Conservation (phyloP, 192 early-diverging fungal species). For the Podila minutissima region DNA sequence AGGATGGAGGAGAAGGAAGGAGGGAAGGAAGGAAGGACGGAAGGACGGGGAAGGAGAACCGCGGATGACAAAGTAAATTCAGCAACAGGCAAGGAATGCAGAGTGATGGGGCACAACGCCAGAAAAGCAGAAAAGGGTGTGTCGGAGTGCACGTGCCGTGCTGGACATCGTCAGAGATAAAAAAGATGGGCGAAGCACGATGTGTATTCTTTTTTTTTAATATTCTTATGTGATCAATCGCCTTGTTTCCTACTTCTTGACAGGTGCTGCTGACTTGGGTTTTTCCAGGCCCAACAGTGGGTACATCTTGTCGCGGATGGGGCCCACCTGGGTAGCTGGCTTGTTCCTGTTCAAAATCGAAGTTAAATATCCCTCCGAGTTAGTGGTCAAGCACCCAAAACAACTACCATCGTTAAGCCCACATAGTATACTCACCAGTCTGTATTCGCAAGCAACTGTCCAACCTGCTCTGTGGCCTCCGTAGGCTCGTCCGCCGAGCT, state of each 20-base stretch:
- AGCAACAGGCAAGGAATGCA: background rate
- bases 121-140: too few species aligned
- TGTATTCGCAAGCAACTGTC: constrained; percentile 69
- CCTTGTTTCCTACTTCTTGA: background rate
- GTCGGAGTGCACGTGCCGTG: too few species aligned
- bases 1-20: background rate
- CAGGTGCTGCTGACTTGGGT: constrained; percentile 18
- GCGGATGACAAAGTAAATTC: background rate
- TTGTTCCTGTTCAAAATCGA: constrained; percentile 46
- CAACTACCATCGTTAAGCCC: too few species aligned
- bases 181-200: background rate
- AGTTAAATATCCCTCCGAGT: constrained; percentile 5
- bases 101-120: too few species aligned
- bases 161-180: too few species aligned
- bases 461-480: constrained; percentile 58
- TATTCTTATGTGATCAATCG: too few species aligned
- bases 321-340: constrained; percentile 55
- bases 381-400: constrained; percentile 6
- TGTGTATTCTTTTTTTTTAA: too few species aligned
- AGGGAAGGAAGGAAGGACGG: background rate
- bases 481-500: constrained; percentile 60
- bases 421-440: constrained; percentile 65
- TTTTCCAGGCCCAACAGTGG: constrained; percentile 43
- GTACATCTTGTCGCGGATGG: constrained; percentile 55
- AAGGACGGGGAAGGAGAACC: background rate